Evolutionary conservation across 2,329 filamentous ascomycete genomes (phyloP).

Genomic region (Macrophomina phaseolina): DNA sequence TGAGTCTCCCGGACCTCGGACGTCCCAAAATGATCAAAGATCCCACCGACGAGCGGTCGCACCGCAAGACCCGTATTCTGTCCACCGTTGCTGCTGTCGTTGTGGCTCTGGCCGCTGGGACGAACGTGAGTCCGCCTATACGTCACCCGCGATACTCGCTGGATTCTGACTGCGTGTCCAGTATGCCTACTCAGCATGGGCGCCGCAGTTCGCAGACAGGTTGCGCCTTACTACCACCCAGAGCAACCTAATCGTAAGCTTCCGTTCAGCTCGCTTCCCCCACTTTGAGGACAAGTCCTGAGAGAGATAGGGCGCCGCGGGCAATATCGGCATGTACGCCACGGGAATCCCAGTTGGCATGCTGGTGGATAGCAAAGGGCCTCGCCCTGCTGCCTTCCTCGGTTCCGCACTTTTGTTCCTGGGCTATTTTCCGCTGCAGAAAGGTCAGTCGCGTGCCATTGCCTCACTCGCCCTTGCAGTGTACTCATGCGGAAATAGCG

Average conservation of each 20-base stretch:
- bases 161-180: constrained; percentile 48
- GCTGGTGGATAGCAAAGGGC: constrained; percentile 82
- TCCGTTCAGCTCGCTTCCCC: constrained; percentile 5
- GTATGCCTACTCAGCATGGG: constrained; percentile 99
- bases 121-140: constrained; percentile 68
- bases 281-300: constrained; percentile 32
- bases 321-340: constrained; percentile 93
- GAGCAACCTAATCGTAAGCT: constrained; percentile 82
- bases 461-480: constrained; percentile 18
- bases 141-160: neutral
- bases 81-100: constrained; percentile 84
- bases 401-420: constrained; percentile 74
- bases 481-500: constrained; percentile 56
- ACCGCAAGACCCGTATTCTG: constrained; percentile 71
- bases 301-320: constrained; percentile 62
- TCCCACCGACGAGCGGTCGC: constrained; percentile 51
- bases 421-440: constrained; percentile 86
- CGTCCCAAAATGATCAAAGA: constrained; percentile 20
- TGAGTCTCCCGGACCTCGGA: constrained; percentile 20
- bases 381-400: constrained; percentile 76
- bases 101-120: constrained; percentile 88
- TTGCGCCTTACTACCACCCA: constrained; percentile 89
- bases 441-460: constrained; percentile 44
- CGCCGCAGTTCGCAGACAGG: constrained; percentile 88
- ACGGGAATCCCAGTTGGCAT: constrained; percentile 88